These are phyloP conservation scores for Auriscalpium orientale DNA, from an alignment of 768 basidiomycete genomes.

Conservation along the genomic window DNA sequence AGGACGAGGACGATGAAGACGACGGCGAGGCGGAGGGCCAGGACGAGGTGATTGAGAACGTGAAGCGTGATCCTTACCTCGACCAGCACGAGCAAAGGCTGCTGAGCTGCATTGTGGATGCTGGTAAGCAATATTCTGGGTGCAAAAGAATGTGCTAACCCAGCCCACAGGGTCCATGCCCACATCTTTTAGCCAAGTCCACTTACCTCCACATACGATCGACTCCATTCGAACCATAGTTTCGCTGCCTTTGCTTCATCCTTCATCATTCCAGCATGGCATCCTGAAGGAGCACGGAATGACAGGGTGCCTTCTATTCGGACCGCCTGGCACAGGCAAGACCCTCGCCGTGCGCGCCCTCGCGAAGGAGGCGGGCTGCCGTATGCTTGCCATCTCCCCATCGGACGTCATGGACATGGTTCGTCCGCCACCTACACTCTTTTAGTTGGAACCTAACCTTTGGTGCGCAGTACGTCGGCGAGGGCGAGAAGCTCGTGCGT, in stretches of 20 bases:
- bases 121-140: constrained; percentile 36
- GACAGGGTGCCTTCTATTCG: constrained; percentile 86
- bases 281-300: constrained; percentile 89
- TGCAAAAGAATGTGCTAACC: not conserved
- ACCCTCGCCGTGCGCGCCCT: constrained; percentile 84
- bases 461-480: constrained; percentile 64
- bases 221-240: constrained; percentile 90
- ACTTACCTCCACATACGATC: constrained; percentile 81
- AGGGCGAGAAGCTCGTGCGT: constrained; percentile 84
- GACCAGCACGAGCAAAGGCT: constrained; percentile 78
- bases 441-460: not conserved
- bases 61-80: constrained; percentile 70
- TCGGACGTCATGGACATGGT: constrained; percentile 98
- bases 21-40: constrained; percentile 19
- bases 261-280: constrained; percentile 80
- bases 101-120: constrained; percentile 80
- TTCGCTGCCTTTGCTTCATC: constrained; percentile 80
- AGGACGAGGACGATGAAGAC: constrained; percentile 14
- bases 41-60: constrained; percentile 69
- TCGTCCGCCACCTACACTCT: constrained; percentile 16
- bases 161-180: constrained; percentile 51
- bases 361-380: constrained; percentile 88
- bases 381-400: constrained; percentile 86
- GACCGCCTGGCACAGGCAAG: constrained; percentile 91
- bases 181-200: constrained; percentile 83